Percentiles rank a stretch among this genome's conserved stretches.
Conservation (phyloP, 306 rosid species). For the Trifolium pratense region DNA sequence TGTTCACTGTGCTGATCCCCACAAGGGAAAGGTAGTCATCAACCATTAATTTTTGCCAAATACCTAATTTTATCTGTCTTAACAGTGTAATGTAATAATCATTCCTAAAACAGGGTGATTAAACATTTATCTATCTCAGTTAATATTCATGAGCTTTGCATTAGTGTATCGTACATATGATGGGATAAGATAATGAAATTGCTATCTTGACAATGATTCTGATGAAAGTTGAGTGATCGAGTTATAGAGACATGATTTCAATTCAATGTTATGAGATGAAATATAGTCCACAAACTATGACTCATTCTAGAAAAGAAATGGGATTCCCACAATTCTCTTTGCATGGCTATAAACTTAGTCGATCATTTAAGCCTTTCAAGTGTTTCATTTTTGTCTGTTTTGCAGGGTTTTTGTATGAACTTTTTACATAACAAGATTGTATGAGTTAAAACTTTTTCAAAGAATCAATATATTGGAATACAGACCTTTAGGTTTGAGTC, state of each 20-base stretch:
- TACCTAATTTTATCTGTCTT: background rate
- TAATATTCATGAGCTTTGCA: background rate
- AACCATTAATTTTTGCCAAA: background rate
- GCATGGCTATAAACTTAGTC: conserved; percentile 20
- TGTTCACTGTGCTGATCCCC: background rate
- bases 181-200: background rate
- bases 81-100: background rate
- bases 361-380: conserved; percentile 19
- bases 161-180: background rate
- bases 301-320: conserved; percentile 26
- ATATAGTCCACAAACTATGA: conserved; percentile 24
- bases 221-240: conserved; percentile 9
- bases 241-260: background rate
- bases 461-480: background rate
- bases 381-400: conserved; percentile 36
- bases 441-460: background rate
- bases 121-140: background rate
- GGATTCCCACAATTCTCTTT: conserved; percentile 7
- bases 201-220: background rate
- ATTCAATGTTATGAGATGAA: background rate
- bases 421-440: conserved; percentile 15
- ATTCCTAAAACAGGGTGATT: background rate
- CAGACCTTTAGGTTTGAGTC: too few relatives aligned
- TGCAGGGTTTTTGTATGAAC: conserved; percentile 19
- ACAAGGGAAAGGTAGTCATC: background rate